Percentiles rank a stretch among this genome's conserved stretches.
These are phyloP conservation scores for Chlamydomonas sp. DNA, from an alignment of 139 green algal genomes.

Conservation along the genomic window DNA sequence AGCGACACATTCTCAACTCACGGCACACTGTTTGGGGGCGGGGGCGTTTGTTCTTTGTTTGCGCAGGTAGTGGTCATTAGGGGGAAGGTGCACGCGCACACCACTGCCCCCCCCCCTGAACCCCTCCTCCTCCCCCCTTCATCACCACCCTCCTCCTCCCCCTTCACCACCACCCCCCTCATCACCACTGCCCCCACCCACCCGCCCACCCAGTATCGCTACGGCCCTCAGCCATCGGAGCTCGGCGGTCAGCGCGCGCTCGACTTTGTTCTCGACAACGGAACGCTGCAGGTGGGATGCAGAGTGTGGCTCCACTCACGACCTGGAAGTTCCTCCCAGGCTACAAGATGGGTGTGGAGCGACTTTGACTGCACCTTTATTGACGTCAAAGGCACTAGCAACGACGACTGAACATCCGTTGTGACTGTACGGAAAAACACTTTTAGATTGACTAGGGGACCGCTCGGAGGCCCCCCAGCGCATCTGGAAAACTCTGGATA, in stretches of 20 bases:
- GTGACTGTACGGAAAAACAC: too few relatives aligned
- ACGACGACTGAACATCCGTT: too few relatives aligned
- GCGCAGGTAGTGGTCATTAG: too few relatives aligned
- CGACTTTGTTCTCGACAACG: constrained; percentile 85
- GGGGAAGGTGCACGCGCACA: too few relatives aligned
- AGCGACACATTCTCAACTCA: too few relatives aligned
- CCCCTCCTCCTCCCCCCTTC: background rate
- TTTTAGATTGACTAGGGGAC: too few relatives aligned
- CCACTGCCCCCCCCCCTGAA: background rate
- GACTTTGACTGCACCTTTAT: background rate
- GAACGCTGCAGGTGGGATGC: constrained; percentile 37
- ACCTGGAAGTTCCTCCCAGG: background rate
- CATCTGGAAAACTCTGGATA: too few relatives aligned
- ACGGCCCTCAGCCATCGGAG: constrained; percentile 41
- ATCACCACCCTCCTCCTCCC: background rate
- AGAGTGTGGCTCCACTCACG: background rate
- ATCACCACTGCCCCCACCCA: background rate
- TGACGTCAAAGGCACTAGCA: background rate
- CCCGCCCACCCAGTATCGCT: background rate
- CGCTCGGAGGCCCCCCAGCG: too few relatives aligned
- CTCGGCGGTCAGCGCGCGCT: constrained; percentile 69
- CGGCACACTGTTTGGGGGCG: too few relatives aligned
- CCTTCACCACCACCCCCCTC: background rate
- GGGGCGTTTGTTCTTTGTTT: too few relatives aligned
- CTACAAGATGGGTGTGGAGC: background rate